Evolutionary conservation across 305 asterid genomes (phyloP).

Genomic region (Fraxinus greggii): DNA sequence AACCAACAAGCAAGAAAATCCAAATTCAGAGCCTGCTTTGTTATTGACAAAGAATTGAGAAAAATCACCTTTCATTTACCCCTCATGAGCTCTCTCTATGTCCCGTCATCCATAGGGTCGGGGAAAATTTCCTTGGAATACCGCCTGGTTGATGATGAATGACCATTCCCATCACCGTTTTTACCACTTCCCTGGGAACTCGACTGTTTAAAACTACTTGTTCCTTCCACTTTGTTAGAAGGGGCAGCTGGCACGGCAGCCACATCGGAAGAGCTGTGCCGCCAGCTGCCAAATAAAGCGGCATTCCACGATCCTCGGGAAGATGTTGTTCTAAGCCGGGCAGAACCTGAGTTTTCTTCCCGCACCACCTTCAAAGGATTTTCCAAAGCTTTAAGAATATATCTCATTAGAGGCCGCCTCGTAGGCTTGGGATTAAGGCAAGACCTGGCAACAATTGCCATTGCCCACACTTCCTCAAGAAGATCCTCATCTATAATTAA

Average conservation of each 20-base stretch:
- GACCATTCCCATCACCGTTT: conserved; percentile 38
- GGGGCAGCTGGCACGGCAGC: conserved; percentile 30
- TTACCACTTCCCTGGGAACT: conserved; percentile 70
- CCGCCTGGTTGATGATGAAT: conserved; percentile 60
- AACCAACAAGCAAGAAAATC: conserved; percentile 26
- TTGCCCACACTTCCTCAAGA: conserved; percentile 55
- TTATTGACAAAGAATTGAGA: conserved; percentile 35
- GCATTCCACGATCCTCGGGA: conserved; percentile 90
- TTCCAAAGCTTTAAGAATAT: conserved; percentile 84
- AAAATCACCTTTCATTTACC: conserved; percentile 21
- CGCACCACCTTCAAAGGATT: conserved; percentile 87
- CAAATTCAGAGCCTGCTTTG: conserved; percentile 18
- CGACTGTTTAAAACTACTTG: conserved; percentile 52
- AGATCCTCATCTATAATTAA: conserved; percentile 63
- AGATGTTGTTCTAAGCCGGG: conserved; percentile 71
- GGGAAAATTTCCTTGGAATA: conserved; percentile 68
- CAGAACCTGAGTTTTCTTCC: conserved; percentile 64
- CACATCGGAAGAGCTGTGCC: conserved; percentile 72
- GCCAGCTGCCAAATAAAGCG: conserved; percentile 78
- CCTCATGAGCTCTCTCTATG: conserved; percentile 28
- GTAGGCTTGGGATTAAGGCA: conserved; percentile 51
- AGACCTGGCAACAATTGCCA: conserved; percentile 53
- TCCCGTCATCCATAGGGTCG: conserved; percentile 51
- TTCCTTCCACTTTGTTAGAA: conserved; percentile 45
- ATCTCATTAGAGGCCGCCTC: conserved; percentile 53